These are phyloP conservation scores for Tetrapisispora pingtungensis DNA, from an alignment of 805 yeast species.

Conservation along the genomic window DNA sequence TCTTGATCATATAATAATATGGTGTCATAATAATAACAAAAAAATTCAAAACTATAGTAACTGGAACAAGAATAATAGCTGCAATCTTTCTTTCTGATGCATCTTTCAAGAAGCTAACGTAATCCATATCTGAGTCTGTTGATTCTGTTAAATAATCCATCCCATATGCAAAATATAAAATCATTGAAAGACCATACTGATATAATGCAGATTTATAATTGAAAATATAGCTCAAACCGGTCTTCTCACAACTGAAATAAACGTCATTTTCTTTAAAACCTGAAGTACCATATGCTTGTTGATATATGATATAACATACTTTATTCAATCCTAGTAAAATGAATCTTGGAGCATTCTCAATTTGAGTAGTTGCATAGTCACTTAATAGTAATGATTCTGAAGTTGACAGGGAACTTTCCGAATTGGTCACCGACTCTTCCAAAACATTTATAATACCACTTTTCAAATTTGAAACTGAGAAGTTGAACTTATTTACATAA, in stretches of 20 bases:
- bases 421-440: constrained; percentile 16
- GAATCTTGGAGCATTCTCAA: constrained; percentile 19
- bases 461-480: constrained; percentile 18
- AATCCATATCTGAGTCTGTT: background rate
- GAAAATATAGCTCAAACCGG: constrained; percentile 10
- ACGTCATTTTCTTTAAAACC: background rate
- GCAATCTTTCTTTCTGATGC: constrained; percentile 9
- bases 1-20: constrained; percentile 23
- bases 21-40: constrained; percentile 9
- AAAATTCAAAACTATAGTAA: constrained; percentile 9
- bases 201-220: constrained; percentile 21
- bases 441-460: constrained; percentile 20
- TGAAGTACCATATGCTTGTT: background rate
- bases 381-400: constrained; percentile 23
- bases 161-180: constrained; percentile 24
- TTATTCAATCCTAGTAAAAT: constrained; percentile 20
- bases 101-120: constrained; percentile 7
- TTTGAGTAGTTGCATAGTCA: constrained; percentile 19
- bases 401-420: constrained; percentile 26
- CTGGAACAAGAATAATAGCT: constrained; percentile 12
- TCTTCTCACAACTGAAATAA: background rate
- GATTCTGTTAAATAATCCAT: background rate
- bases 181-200: constrained; percentile 20
- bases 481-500: constrained; percentile 18
- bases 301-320: constrained; percentile 13